phyloP scores from a whole-genome alignment of 2,329 filamentous ascomycete genomes.

The Leptographium procerum region DNA sequence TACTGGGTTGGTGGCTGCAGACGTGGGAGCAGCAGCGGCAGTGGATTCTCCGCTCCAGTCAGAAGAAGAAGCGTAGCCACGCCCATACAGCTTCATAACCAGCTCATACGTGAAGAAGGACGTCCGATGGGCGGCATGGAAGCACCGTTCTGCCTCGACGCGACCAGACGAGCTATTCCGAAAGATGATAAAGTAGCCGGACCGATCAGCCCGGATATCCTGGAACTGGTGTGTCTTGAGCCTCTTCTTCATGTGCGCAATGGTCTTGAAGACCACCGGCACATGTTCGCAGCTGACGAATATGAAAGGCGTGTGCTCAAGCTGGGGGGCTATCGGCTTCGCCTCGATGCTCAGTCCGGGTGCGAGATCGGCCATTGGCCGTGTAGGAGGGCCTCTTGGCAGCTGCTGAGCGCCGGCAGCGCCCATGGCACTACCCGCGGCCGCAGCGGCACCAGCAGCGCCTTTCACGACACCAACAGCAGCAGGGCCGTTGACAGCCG shows the following conservation, averaged over 20 bases:
- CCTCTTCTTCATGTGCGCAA: constrained; percentile 82
- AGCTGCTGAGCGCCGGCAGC: constrained; percentile 13
- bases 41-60: background rate
- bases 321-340: constrained; percentile 53
- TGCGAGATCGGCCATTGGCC: constrained; percentile 35
- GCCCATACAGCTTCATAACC: constrained; percentile 68
- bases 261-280: constrained; percentile 72
- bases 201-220: constrained; percentile 70
- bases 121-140: constrained; percentile 64
- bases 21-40: background rate
- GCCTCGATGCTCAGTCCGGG: constrained; percentile 43
- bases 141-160: constrained; percentile 72
- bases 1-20: background rate
- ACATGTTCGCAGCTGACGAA: constrained; percentile 83
- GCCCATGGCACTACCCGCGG: constrained; percentile 17
- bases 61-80: constrained; percentile 14
- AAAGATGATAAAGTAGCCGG: constrained; percentile 89
- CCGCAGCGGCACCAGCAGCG: background rate
- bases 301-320: constrained; percentile 75
- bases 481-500: background rate
- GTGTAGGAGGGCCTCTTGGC: constrained; percentile 18
- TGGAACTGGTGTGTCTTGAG: constrained; percentile 74
- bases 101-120: constrained; percentile 85
- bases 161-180: constrained; percentile 65
- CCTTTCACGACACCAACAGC: background rate